Conservation (phyloP, 257 asterid genomes). For the Nicotiana tabacum region DNA sequence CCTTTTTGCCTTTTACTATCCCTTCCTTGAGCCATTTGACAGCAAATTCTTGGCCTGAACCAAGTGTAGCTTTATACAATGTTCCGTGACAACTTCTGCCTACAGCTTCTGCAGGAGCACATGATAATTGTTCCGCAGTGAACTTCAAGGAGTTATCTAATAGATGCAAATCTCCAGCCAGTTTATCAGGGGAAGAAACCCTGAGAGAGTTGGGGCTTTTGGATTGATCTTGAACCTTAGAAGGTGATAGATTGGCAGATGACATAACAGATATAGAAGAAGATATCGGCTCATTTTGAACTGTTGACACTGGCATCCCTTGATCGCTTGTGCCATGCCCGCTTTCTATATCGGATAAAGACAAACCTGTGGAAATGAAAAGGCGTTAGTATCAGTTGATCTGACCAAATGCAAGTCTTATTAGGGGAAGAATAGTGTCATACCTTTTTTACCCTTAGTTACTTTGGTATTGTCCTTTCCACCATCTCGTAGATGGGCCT, state of each 20-base stretch:
- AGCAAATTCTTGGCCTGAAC: slow-evolving; percentile 58
- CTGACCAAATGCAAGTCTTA: not conserved
- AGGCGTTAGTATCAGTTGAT: not conserved
- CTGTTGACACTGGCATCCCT: slow-evolving; percentile 27
- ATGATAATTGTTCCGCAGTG: slow-evolving; percentile 67
- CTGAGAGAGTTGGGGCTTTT: slow-evolving; percentile 40
- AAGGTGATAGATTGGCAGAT: slow-evolving; percentile 28
- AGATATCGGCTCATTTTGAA: slow-evolving; percentile 31
- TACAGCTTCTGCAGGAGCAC: slow-evolving; percentile 79
- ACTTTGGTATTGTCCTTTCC: slow-evolving; percentile 22
- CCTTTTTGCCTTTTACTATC: slow-evolving; percentile 63
- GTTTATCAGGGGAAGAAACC: slow-evolving; percentile 75
- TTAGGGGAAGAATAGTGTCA: not conserved
- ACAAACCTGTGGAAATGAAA: slow-evolving; percentile 26
- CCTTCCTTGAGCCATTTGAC: slow-evolving; percentile 84
- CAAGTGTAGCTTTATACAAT: slow-evolving; percentile 61
- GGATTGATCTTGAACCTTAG: slow-evolving; percentile 28
- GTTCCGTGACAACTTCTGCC: slow-evolving; percentile 91
- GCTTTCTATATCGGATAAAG: slow-evolving; percentile 29
- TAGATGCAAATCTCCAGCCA: slow-evolving; percentile 76
- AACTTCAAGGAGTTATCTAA: slow-evolving; percentile 57
- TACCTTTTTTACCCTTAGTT: slow-evolving; percentile 48
- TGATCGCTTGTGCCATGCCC: slow-evolving; percentile 23
- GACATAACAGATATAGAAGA: slow-evolving; percentile 33
- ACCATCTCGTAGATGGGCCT: slow-evolving; percentile 30